Percentiles rank a stretch among this genome's conserved stretches.
phyloP scores from a whole-genome alignment of 495 filamentous ascomycete species.

The Aspergillus affinis region DNA sequence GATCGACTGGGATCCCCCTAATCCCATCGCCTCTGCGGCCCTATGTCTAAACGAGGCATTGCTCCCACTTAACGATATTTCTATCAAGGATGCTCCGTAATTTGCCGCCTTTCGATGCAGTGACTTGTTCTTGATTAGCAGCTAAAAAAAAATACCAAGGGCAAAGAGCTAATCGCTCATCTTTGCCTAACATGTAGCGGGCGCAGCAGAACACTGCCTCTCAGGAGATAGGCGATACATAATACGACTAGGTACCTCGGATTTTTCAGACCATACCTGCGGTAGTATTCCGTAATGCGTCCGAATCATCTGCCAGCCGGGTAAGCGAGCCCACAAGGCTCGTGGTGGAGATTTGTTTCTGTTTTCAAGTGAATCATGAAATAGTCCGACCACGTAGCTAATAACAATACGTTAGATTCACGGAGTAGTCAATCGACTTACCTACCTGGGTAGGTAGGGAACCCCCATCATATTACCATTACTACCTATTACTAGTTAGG shows the following conservation, averaged over 20 bases:
- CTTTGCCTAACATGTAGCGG: conserved; percentile 10
- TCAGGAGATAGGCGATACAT: background rate
- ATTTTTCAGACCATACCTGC: too few species aligned
- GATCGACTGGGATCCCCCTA: background rate
- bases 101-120: background rate
- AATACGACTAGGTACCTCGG: too few species aligned
- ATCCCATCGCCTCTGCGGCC: background rate
- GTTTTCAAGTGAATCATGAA: too few species aligned
- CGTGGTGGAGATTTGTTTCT: background rate
- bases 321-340: conserved; percentile 17
- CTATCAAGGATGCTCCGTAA: background rate
- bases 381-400: too few species aligned
- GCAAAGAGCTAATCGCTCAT: conserved; percentile 3
- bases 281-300: too few species aligned
- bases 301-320: conserved; percentile 12
- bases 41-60: background rate
- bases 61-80: background rate
- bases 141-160: background rate
- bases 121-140: background rate
- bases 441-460: background rate
- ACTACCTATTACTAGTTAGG: background rate
- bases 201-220: conserved; percentile 7
- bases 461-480: too few species aligned
- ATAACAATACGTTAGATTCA: too few species aligned
- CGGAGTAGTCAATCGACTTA: too few species aligned